Evolutionary conservation across 1,284 basidiomycete species (phyloP), one percentile per base, ranked within the genome.

Genomic region (Termitomyces sp.): DNA sequence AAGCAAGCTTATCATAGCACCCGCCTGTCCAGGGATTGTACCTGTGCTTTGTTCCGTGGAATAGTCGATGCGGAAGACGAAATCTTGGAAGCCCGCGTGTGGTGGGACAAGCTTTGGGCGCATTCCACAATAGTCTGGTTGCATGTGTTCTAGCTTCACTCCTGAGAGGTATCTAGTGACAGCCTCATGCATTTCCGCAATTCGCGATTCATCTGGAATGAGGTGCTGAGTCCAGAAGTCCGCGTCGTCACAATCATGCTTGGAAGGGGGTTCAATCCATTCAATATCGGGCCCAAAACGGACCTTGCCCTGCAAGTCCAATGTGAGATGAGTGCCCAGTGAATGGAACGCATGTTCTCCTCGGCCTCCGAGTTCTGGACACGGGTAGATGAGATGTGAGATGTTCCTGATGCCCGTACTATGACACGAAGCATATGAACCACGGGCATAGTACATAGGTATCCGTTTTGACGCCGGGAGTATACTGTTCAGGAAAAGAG

Each of bases 281-380:
- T 98, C 89, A 7, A 95, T 79, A 65, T 98, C 94, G 2, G 96
- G 97, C 0, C 96, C 96, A 68, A 99, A 99, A 24, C 85, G 83
- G 50, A 99, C 79, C 62, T 91, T 90, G 0, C 92, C 91, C 52
- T 90, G 81, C 56, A 99, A 68, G 69, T 96, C 92, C 41, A 99
- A 73, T 6, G 94, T 97, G 30, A 95, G 76, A 73, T 97, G 94
- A 9, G 93, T 95, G 2, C 94, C 94, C 9, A 97, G 76, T 2
- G 89, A 89, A 56, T 88, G 83, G 68, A 92, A 90, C 5, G 79
- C 79, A 58, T 86, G 80, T 2, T 72, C 75, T 55, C 74, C 74
- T 41, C 72, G 36, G 17, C 48, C 71, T 55, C 82, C 69, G 47
- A 78, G 75, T 45, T 87, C 80, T 1, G 93, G 94, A 61, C 91